Base-by-base conservation (phyloP, 495 filamentous ascomycete species). In the Xylaria sp. region DNA sequence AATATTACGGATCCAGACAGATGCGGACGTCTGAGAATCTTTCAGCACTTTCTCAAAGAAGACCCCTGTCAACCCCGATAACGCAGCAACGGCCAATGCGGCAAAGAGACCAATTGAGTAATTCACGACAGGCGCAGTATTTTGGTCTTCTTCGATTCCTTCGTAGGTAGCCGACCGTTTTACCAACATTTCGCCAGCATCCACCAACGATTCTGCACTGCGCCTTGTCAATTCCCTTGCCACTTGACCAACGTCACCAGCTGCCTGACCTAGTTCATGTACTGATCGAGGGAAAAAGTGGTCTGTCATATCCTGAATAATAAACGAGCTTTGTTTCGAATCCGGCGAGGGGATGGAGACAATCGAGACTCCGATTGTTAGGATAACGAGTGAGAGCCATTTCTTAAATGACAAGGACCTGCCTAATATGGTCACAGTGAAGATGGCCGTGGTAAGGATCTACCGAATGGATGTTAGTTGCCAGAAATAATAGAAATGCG, bases 41-140 rank as follows among this genome's bases (percentile, higher is more conserved):
- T 95, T 97, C 59, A 98, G 84, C 0, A 98, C 91, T 80, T 97
- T 98, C 82, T 99, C 96, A 77, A 98, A 97, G 79, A 95, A 97
- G 3, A 97, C 92, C 1, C 93, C 92, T 1, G 93, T 94, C 59
- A 97, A 79, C 2, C 94, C 93, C 1, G 94, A 97, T 12, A 95
- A 87, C 17, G 88, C 82, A 68, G 92, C 93, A 29, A 94, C 91
- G 6, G 91, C 84, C 65, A 95, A 79, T 3, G 95, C 94, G 0
- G 95, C 90, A 1, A 89, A 79, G 14, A 98, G 76, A n/a, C 96
- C 96, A 66, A 97, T 82, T 0, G 88, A 85, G 61, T 89, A 86
- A 80, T 94, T 93, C 87, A 97, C 88, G 48, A 85, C 80, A 11
- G 91, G 92, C 31, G 87, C 82, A 21, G 85, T 86, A 53, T 86